Evolutionary conservation across 345 rosid genomes (phyloP), one percentile per base, ranked within the genome.

Genomic region (Hibiscus trionum): DNA sequence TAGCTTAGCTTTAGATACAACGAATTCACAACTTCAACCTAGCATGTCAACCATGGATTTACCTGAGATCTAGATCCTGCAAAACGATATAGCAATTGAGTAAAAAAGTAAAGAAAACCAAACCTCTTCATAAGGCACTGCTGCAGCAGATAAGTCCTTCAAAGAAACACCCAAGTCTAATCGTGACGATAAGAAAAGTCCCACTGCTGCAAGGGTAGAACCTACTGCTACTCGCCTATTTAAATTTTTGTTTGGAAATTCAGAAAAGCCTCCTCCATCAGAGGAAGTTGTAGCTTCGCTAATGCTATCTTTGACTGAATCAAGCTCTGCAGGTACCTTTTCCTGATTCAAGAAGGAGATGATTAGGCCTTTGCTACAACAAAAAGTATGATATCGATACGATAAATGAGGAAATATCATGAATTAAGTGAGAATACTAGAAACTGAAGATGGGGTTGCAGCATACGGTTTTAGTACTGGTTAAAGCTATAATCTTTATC

Each of bases 101-200:
- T 19, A 46, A 21, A 27, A 55, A 27, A 39, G 37, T 16, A 31
- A 6, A 17, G 46, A 9, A 75, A 72, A 10, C 1, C 21, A 66
- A 64, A 88, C 96, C 93, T 85, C 86, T 80, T 91, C 97, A 64
- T 80, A 87, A 16, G 97, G 88, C 77, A 88, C 60, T 6, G 97
- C 96, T 31, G 81, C 77, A 66, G 86, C 89, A 5, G 96, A 81
- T 50, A 89, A 80, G 80, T 91, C 96, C 81, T 87, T 89, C 77
- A 89, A 77, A 11, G 96, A 91, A 74, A 89, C 85, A 72, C 97
- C 96, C 52, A 91, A 81, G 83, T 91, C 96, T 14, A 89, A 82
- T 77, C 96, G 73, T 1, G 81, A 66, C 0, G 86, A 88, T 47
- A 86, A 66, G 83, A 89, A 89, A 69, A 91, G 86, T 2, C 87